phyloP scores from a whole-genome alignment of 2,329 filamentous ascomycete genomes.

The Daldinia sp. region DNA sequence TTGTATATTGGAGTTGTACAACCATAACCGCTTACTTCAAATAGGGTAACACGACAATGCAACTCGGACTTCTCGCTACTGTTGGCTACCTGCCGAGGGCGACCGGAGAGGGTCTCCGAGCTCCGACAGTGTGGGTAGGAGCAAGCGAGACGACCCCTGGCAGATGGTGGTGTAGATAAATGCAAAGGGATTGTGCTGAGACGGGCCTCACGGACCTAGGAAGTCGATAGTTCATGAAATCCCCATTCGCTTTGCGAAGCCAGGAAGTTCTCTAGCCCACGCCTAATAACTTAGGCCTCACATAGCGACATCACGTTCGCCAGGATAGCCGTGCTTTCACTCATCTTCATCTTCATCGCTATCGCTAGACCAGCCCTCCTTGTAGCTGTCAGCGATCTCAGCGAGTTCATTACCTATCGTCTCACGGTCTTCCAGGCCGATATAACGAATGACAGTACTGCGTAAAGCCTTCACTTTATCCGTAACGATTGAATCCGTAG shows the following conservation, averaged over 20 bases:
- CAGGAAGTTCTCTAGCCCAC: neutral
- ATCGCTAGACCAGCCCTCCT: constrained; percentile 86
- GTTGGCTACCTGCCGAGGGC: neutral
- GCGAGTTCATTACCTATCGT: constrained; percentile 82
- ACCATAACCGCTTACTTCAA: neutral
- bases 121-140: constrained; percentile 1
- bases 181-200: constrained; percentile 8
- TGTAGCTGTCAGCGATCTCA: constrained; percentile 87
- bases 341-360: constrained; percentile 70
- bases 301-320: neutral
- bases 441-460: constrained; percentile 70
- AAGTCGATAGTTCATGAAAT: neutral
- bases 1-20: neutral
- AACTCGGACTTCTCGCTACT: neutral
- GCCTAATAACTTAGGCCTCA: neutral
- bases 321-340: neutral
- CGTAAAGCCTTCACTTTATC: constrained; percentile 75
- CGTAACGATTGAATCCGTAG: constrained; percentile 80
- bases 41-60: neutral
- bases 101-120: neutral
- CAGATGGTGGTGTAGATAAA: neutral
- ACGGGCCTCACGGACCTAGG: neutral
- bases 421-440: constrained; percentile 84
- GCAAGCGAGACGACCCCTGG: neutral
- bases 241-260: neutral